Evolutionary conservation across 2,329 filamentous ascomycete species (phyloP).

Genomic region (Samsoniella hepiali): DNA sequence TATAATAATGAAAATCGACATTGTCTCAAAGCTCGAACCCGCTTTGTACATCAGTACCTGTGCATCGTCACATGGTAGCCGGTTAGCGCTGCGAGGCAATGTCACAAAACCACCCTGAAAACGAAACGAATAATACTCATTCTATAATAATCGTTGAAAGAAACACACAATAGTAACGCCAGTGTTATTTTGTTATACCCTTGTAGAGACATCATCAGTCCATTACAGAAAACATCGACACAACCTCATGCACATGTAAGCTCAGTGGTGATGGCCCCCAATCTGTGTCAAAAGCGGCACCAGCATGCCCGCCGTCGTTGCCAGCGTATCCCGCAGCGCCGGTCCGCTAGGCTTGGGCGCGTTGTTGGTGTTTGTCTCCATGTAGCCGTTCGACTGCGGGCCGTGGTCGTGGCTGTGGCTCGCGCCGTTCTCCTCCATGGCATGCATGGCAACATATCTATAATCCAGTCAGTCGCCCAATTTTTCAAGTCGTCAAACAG

Average conservation of each 20-base stretch:
- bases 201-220: background rate
- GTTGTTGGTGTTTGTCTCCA: constrained; percentile 42
- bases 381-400: constrained; percentile 50
- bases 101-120: too few species aligned
- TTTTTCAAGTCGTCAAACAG: background rate
- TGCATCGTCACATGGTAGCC: background rate
- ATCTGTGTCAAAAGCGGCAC: constrained; percentile 74
- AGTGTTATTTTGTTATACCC: background rate
- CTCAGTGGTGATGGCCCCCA: constrained; percentile 63
- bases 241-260: background rate
- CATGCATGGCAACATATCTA: constrained; percentile 97
- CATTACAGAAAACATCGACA: too few species aligned
- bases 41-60: background rate
- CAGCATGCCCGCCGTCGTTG: constrained; percentile 72
- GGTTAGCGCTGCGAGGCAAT: background rate
- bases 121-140: background rate
- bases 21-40: background rate
- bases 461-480: constrained; percentile 20
- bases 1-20: background rate
- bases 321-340: constrained; percentile 65
- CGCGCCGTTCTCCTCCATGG: constrained; percentile 75
- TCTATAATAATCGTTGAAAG: background rate
- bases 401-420: constrained; percentile 53
- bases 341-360: constrained; percentile 54
- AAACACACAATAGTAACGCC: background rate